Base-by-base conservation (phyloP, 83 land plant genomes). In the Picea abies region DNA sequence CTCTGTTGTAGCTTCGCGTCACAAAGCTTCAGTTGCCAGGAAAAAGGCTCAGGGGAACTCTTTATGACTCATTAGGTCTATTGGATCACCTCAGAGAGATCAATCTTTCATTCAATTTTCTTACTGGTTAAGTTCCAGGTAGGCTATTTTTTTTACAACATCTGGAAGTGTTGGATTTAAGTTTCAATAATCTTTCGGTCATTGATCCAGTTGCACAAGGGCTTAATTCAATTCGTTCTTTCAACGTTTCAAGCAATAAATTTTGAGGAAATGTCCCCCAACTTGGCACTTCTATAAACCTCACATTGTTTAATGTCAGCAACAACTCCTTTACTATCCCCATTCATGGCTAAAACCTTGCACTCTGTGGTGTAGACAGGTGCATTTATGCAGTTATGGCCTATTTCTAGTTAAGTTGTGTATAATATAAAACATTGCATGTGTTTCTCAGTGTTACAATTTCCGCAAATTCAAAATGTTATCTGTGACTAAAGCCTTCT, bases 121-220 rank as follows among this genome's bases (percentile, higher is more conserved):
- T 89, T 9, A 15, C 14, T 8, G 91, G 91, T 32, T 1, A 66
- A 1, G 19, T 86, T 2, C 91, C 88, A 44, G 39, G 47, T 9
- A 60, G 80, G n/a, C 76, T 91, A 5, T 79, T 85, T 61, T 12
- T 35, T 32, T 77, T 91, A 58, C 56, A 32, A 0, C 47, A 80
- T 14, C 78, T 91, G 37, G 62, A 75, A 44, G 39, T 60, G 22
- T 73, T 90, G 60, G 88, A 90, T 76, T 52, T 90, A 78, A 90
- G 90, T 78, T 85, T 47, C 80, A 90, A 90, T 68, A 68, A 60
- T 32, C 79, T 90, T 12, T 44, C 73, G 8, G 83, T 84, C n/a
- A 70, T 76, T 22, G 47, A 84, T 17, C 83, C 79, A 7, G 8
- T 26, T 5, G 16, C 14, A 47, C n/a, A 60, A 14, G 29, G 58